Conservation (phyloP, 495 filamentous ascomycete species). For the Zalerion maritima region DNA sequence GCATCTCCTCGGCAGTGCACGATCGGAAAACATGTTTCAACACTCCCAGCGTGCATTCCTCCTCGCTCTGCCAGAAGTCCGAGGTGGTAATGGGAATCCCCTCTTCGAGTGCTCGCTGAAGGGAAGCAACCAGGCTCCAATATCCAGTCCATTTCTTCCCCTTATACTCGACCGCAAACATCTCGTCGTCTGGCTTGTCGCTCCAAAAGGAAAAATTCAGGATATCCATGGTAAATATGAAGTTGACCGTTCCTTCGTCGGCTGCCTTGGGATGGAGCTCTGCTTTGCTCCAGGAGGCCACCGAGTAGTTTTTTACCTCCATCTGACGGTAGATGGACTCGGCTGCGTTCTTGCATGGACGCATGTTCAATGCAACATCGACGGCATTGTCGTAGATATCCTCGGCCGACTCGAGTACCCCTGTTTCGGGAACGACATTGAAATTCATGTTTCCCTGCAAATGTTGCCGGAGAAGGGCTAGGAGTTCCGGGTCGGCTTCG, state of each 20-base stretch:
- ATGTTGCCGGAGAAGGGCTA: conserved; percentile 73
- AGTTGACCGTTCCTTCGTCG: conserved; percentile 64
- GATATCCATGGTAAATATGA: conserved; percentile 93
- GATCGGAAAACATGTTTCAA: conserved; percentile 74
- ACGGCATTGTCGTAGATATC: conserved; percentile 86
- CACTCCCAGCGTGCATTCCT: conserved; percentile 59
- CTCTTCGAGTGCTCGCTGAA: conserved; percentile 83
- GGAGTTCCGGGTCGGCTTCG: conserved; percentile 74
- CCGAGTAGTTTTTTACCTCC: conserved; percentile 70
- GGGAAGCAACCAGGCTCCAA: conserved; percentile 77
- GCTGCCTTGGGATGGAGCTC: conserved; percentile 78
- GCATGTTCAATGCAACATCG: conserved; percentile 75
- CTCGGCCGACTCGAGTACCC: conserved; percentile 68
- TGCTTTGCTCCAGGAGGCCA: conserved; percentile 71
- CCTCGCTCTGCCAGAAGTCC: conserved; percentile 70
- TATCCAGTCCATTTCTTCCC: conserved; percentile 84
- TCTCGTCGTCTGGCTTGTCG: conserved; percentile 40
- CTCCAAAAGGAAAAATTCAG: conserved; percentile 98
- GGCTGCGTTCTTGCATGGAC: conserved; percentile 66
- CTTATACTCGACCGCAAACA: conserved; percentile 68
- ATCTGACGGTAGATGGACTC: conserved; percentile 62
- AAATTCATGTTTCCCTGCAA: conserved; percentile 39
- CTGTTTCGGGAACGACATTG: conserved; percentile 49
- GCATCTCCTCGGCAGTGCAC: conserved; percentile 72
- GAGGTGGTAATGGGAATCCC: conserved; percentile 84